Conservation (phyloP, 805 yeast genomes). For the Saccharomyces mikatae region DNA sequence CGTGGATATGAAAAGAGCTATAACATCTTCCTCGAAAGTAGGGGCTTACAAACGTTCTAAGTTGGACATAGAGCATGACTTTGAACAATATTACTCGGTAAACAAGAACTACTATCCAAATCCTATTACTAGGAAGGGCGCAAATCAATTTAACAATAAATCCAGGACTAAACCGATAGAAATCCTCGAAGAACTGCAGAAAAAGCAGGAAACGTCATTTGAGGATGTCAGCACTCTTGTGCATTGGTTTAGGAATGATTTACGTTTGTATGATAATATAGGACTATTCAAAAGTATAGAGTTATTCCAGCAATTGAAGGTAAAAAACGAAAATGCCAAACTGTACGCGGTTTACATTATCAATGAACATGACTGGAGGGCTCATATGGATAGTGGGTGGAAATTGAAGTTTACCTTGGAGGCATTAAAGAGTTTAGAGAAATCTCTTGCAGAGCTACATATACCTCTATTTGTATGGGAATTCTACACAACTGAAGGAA, state of each 20-base stretch:
- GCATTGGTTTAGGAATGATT: conserved; percentile 43
- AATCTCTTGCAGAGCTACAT: conserved; percentile 27
- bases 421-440: conserved; percentile 28
- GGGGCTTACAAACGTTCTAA: background rate
- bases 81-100: conserved; percentile 10
- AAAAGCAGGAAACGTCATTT: background rate
- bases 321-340: conserved; percentile 17
- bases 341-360: conserved; percentile 37
- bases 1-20: background rate
- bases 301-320: conserved; percentile 22
- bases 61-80: conserved; percentile 2
- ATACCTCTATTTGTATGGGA: conserved; percentile 32
- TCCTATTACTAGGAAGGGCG: conserved; percentile 12
- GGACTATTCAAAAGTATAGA: conserved; percentile 34
- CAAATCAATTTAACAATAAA: conserved; percentile 16
- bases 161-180: conserved; percentile 13
- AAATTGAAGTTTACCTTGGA: conserved; percentile 35
- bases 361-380: conserved; percentile 34
- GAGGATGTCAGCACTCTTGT: conserved; percentile 21
- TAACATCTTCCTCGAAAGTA: background rate
- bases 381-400: conserved; percentile 38
- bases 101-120: conserved; percentile 13
- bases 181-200: conserved; percentile 4
- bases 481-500: conserved; percentile 13
- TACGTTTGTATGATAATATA: conserved; percentile 38